Conservation (phyloP, 257 asterid species). For the Nicotiana obtusifolia region DNA sequence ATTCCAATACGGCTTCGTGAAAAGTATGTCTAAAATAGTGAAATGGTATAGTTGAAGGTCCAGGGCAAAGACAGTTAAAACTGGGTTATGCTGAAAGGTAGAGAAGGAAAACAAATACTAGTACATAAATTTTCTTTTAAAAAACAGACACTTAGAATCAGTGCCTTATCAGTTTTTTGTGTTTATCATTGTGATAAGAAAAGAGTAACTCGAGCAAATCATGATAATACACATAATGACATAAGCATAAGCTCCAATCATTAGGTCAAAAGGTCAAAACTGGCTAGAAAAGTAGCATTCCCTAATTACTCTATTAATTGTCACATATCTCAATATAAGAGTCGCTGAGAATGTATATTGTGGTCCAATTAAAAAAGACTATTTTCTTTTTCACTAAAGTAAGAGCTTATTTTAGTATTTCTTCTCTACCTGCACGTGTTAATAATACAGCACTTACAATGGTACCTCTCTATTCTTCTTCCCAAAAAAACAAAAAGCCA, state of each 20-base stretch:
- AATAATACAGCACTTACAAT: background rate
- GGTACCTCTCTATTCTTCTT: background rate
- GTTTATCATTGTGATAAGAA: background rate
- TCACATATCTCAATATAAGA: background rate
- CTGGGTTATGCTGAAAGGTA: background rate
- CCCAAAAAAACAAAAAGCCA: background rate
- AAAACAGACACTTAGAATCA: background rate
- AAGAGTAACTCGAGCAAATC: background rate
- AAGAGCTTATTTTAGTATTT: background rate
- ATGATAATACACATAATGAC: background rate
- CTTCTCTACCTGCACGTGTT: background rate
- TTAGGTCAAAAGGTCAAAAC: background rate
- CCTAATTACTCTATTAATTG: background rate
- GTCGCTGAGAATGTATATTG: background rate
- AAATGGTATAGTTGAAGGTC: constrained; percentile 2
- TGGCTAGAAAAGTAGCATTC: background rate
- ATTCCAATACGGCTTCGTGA: background rate
- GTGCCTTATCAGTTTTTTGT: background rate
- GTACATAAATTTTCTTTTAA: background rate
- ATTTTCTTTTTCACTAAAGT: background rate
- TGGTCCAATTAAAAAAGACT: background rate
- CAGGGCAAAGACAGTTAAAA: background rate
- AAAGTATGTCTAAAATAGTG: background rate
- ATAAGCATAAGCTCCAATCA: background rate
- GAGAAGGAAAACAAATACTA: background rate